phyloP scores from a whole-genome alignment of 768 basidiomycete genomes.

The Ephemerocybe angulata region DNA sequence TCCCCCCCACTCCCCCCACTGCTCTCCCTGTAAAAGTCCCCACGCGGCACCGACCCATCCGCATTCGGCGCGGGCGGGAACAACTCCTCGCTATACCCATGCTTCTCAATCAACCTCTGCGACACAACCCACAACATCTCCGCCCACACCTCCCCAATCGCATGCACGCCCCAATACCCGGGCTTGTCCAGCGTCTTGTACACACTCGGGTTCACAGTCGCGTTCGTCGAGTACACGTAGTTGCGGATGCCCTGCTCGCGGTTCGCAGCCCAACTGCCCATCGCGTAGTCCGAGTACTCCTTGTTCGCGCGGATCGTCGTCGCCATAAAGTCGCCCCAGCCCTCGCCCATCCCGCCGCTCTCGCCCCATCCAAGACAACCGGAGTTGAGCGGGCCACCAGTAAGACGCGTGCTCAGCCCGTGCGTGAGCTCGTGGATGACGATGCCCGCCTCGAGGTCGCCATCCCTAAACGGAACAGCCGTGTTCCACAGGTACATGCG shows the following conservation, averaged over 20 bases:
- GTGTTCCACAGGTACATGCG: slow-evolving; percentile 98
- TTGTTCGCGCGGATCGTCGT: slow-evolving; percentile 79
- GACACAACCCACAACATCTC: slow-evolving; percentile 81
- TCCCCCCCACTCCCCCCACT: no score
- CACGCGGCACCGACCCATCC: slow-evolving; percentile 60
- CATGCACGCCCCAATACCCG: slow-evolving; percentile 91
- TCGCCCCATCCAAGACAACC: slow-evolving; percentile 96
- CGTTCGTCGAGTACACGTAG: slow-evolving; percentile 79
- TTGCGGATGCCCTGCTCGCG: slow-evolving; percentile 73
- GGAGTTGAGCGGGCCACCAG: slow-evolving; percentile 90
- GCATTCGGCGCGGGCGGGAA: slow-evolving; percentile 74
- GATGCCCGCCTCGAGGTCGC: slow-evolving; percentile 94
- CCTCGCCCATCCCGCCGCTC: slow-evolving; percentile 96
- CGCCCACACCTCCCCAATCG: slow-evolving; percentile 95
- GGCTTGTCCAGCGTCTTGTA: slow-evolving; percentile 95
- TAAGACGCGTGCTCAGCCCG: slow-evolving; percentile 89
- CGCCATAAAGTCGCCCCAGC: slow-evolving; percentile 93
- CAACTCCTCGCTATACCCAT: slow-evolving; percentile 74
- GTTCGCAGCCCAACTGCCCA: slow-evolving; percentile 97
- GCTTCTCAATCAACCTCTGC: slow-evolving; percentile 70
- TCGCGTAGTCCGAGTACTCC: slow-evolving; percentile 73
- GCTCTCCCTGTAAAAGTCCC: slow-evolving; percentile 69
- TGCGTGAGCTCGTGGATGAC: slow-evolving; percentile 90
- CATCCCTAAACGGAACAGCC: slow-evolving; percentile 85
- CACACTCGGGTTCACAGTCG: slow-evolving; percentile 77